Evolutionary conservation across 805 yeast genomes (phyloP).

Genomic region (Torulaspora gathmanii): DNA sequence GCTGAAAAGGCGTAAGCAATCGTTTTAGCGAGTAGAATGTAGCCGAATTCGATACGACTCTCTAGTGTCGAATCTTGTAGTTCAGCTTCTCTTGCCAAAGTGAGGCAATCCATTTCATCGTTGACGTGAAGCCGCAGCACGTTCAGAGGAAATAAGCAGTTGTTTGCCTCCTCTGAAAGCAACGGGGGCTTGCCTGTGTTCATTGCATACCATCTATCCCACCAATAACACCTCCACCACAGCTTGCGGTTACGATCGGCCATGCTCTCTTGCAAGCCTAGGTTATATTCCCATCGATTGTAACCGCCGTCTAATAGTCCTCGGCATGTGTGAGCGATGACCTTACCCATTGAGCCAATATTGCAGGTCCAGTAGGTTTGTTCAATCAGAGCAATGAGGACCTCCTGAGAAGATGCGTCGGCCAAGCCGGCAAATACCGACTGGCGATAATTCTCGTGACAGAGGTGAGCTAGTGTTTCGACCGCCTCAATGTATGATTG

Average conservation of each 20-base stretch:
- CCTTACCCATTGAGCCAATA: slow-evolving; percentile 1
- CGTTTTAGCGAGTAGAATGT: slow-evolving; percentile 11
- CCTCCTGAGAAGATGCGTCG: not conserved
- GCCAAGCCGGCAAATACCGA: slow-evolving; percentile 8
- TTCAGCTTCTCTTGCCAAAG: slow-evolving; percentile 5
- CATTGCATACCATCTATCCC: slow-evolving; percentile 19
- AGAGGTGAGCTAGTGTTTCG: not conserved
- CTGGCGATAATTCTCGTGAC: slow-evolving; percentile 2
- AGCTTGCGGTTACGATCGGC: slow-evolving; percentile 14
- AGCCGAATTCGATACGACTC: not conserved
- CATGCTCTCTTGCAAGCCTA: slow-evolving; percentile 6
- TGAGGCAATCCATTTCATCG: slow-evolving; percentile 12
- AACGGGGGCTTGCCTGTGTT: slow-evolving; percentile 13
- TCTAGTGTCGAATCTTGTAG: slow-evolving; percentile 1
- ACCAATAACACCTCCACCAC: slow-evolving; percentile 22
- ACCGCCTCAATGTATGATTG: not conserved
- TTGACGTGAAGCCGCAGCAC: slow-evolving; percentile 15
- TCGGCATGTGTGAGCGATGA: slow-evolving; percentile 5
- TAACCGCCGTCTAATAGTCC: slow-evolving; percentile 8
- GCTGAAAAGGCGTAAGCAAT: slow-evolving; percentile 2
- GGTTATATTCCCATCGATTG: slow-evolving; percentile 21
- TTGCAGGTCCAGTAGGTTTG: slow-evolving; percentile 4
- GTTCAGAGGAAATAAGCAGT: slow-evolving; percentile 16
- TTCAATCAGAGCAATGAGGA: slow-evolving; percentile 1
- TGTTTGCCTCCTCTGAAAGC: slow-evolving; percentile 4